Percentiles rank a stretch among this genome's conserved stretches.
Conservation (phyloP, 805 yeast species). For the Saccharomycopsis amapae region DNA sequence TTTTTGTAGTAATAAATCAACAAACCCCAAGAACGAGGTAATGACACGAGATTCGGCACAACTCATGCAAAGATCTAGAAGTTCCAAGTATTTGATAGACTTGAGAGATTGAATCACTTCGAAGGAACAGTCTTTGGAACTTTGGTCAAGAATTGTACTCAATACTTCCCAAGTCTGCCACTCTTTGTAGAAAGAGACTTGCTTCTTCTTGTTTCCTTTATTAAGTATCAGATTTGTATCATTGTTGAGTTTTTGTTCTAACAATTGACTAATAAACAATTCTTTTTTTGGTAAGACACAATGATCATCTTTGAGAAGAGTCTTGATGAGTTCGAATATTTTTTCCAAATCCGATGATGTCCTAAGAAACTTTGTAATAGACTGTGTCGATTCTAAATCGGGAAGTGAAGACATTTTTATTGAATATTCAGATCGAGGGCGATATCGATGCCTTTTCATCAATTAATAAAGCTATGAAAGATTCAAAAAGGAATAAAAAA, state of each 20-base stretch:
- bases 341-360: constrained; percentile 6
- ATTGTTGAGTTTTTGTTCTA: constrained; percentile 6
- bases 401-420: neutral
- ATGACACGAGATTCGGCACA: neutral
- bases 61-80: constrained; percentile 2
- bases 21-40: neutral
- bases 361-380: constrained; percentile 17
- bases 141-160: neutral
- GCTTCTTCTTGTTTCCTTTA: constrained; percentile 4
- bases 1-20: neutral
- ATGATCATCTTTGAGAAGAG: constrained; percentile 6
- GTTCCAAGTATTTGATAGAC: constrained; percentile 10
- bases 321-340: neutral
- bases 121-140: neutral
- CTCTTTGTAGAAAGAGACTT: constrained; percentile 6
- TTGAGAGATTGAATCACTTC: constrained; percentile 5
- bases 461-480: too few species aligned
- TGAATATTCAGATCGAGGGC: too few species aligned
- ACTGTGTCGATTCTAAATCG: constrained; percentile 9
- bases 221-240: constrained; percentile 1
- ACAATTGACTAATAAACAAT: constrained; percentile 10
- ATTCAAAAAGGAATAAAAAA: too few species aligned
- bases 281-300: constrained; percentile 14
- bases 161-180: constrained; percentile 9
- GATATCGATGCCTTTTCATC: too few species aligned